These are phyloP conservation scores for Aspergillus taichungensis DNA, from an alignment of 495 filamentous ascomycete species.

Conservation along the genomic window DNA sequence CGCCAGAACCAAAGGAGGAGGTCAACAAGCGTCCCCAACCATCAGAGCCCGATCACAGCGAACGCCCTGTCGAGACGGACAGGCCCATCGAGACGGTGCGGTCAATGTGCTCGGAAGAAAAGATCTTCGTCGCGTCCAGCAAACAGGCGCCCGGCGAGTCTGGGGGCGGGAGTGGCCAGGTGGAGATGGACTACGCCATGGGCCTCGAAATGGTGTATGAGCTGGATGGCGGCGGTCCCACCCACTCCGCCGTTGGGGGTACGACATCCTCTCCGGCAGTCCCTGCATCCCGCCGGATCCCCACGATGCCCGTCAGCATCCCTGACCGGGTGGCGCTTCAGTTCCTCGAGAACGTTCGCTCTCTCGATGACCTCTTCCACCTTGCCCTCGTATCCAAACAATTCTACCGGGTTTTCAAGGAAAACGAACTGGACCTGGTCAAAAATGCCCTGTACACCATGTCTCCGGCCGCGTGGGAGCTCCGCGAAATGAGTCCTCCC, in stretches of 20 bases:
- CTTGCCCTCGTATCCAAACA: conserved; percentile 46
- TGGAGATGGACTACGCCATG: conserved; percentile 14
- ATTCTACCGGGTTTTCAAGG: conserved; percentile 55
- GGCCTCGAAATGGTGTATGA: conserved; percentile 27
- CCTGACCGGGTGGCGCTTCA: conserved; percentile 41
- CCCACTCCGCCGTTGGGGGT: too few species aligned
- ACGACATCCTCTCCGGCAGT: too few species aligned
- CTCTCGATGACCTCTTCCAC: conserved; percentile 50
- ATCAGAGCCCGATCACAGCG: background rate
- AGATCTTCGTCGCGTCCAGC: conserved; percentile 16
- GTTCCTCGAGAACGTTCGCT: conserved; percentile 43
- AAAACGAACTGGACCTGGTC: conserved; percentile 48
- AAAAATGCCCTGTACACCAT: conserved; percentile 44
- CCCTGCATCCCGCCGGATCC: conserved; percentile 2
- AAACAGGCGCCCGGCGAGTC: conserved; percentile 5
- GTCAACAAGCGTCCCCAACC: background rate
- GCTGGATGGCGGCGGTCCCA: conserved; percentile 18
- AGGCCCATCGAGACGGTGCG: background rate
- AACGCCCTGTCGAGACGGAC: background rate
- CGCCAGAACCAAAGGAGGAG: background rate
- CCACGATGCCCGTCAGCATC: conserved; percentile 28
- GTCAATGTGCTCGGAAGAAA: conserved; percentile 12
- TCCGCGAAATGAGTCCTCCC: conserved; percentile 54
- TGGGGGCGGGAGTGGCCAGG: conserved; percentile 10
- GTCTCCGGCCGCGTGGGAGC: conserved; percentile 58